Conservation (phyloP, 1,284 basidiomycete genomes). For the Microbotryum lychnidis-dioicae region DNA sequence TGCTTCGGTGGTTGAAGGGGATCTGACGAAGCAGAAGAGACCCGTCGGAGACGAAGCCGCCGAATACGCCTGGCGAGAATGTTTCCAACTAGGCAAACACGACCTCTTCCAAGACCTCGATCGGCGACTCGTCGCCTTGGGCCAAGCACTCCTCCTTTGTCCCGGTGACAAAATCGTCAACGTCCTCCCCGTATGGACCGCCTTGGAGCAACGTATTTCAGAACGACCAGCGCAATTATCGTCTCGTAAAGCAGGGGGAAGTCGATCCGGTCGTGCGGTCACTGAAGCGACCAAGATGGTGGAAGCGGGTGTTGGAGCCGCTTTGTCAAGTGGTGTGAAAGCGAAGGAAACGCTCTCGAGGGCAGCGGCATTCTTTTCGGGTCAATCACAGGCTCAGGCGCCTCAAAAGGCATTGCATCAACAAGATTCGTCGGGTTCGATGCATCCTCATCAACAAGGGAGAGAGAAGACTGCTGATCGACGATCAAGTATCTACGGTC, state of each 20-base stretch:
- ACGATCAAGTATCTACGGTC: conserved; percentile 1
- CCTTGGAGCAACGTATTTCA: conserved; percentile 36
- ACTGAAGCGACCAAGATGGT: not conserved
- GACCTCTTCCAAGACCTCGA: conserved; percentile 60
- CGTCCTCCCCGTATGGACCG: conserved; percentile 63
- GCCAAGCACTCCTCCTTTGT: conserved; percentile 75
- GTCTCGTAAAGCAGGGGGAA: not conserved
- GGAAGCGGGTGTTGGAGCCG: conserved; percentile 5
- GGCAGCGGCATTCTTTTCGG: conserved; percentile 1
- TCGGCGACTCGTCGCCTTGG: conserved; percentile 54
- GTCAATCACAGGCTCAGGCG: not conserved
- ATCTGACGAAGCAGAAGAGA: conserved; percentile 29
- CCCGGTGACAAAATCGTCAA: conserved; percentile 67
- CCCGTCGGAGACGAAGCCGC: conserved; percentile 49
- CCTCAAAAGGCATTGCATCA: too few relatives aligned
- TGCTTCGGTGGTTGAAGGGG: conserved; percentile 31
- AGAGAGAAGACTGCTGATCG: too few relatives aligned
- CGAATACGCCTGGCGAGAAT: conserved; percentile 77
- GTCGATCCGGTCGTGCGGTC: not conserved
- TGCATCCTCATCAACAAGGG: too few relatives aligned
- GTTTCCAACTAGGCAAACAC: conserved; percentile 74
- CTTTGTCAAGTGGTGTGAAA: conserved; percentile 9
- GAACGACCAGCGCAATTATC: not conserved
- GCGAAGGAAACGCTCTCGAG: conserved; percentile 15
- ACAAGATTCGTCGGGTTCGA: too few relatives aligned